Evolutionary conservation across 129 eudicot genomes (phyloP).

Genomic region (Silybum marianum): DNA sequence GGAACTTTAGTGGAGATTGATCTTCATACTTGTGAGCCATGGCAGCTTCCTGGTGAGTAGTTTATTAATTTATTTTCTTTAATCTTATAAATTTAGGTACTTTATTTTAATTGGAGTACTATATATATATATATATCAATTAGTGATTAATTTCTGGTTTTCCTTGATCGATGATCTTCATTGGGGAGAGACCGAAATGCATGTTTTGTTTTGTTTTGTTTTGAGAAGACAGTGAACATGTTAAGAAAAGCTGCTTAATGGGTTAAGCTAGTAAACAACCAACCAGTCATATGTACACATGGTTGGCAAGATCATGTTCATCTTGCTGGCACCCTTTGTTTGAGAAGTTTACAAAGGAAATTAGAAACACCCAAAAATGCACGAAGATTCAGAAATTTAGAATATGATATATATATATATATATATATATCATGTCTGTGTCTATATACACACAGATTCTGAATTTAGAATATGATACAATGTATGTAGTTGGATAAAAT

Average conservation of each 20-base stretch:
- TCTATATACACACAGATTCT: background rate
- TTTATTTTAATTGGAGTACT: background rate
- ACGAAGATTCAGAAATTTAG: no score
- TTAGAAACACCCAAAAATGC: background rate
- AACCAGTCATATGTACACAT: slow-evolving; percentile 15
- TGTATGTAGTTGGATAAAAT: slow-evolving; percentile 18
- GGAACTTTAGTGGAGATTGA: slow-evolving; percentile 84
- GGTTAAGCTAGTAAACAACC: slow-evolving; percentile 10
- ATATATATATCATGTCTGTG: background rate
- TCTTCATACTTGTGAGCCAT: slow-evolving; percentile 97
- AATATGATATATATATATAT: background rate
- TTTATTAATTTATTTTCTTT: background rate
- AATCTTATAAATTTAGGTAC: no score
- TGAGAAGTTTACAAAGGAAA: background rate
- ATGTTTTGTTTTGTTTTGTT: slow-evolving; percentile 27
- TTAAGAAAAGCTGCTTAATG: slow-evolving; percentile 17
- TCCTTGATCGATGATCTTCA: slow-evolving; percentile 2
- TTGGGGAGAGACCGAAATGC: slow-evolving; percentile 20
- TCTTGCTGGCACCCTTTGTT: slow-evolving; percentile 11
- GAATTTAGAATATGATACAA: background rate
- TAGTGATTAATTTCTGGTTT: background rate
- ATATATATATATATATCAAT: no score
- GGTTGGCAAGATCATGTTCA: slow-evolving; percentile 27
- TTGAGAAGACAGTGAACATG: slow-evolving; percentile 33
- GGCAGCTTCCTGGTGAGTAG: slow-evolving; percentile 98